Conservation (phyloP, 768 basidiomycete species). For the Phanerochaete sordida region DNA sequence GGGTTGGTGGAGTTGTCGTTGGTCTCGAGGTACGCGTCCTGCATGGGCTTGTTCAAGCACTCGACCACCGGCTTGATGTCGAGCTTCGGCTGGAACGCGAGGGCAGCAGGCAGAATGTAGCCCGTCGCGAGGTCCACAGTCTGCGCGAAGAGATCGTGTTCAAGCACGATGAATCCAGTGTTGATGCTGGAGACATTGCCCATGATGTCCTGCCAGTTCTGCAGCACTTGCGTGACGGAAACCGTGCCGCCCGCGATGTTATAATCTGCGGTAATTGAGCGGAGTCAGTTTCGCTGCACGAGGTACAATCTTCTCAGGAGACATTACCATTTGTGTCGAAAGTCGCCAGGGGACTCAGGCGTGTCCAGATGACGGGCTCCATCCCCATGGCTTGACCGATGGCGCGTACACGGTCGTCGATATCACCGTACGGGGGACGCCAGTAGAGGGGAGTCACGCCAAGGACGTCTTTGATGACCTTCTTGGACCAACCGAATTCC, state of each 20-base stretch:
- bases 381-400: conserved; percentile 82
- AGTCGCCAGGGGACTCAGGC: conserved; percentile 51
- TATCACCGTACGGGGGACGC: conserved; percentile 81
- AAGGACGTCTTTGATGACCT: conserved; percentile 78
- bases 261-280: conserved; percentile 51
- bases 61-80: conserved; percentile 66
- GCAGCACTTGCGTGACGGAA: conserved; percentile 54
- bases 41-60: conserved; percentile 57
- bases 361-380: conserved; percentile 83
- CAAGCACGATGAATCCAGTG: conserved; percentile 87
- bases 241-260: conserved; percentile 67
- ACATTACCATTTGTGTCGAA: conserved; percentile 67
- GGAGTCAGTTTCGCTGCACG: background rate
- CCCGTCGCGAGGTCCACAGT: conserved; percentile 82
- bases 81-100: conserved; percentile 61
- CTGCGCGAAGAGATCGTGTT: conserved; percentile 85
- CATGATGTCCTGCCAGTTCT: conserved; percentile 74
- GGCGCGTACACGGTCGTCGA: conserved; percentile 83
- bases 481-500: conserved; percentile 84
- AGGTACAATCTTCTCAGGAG: background rate
- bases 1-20: conserved; percentile 68
- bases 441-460: conserved; percentile 78
- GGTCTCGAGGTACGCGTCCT: conserved; percentile 80
- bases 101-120: conserved; percentile 80
- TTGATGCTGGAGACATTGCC: conserved; percentile 51